Base-by-base conservation (phyloP, 2,329 filamentous ascomycete species). In the Pestalotiopsis sp. region DNA sequence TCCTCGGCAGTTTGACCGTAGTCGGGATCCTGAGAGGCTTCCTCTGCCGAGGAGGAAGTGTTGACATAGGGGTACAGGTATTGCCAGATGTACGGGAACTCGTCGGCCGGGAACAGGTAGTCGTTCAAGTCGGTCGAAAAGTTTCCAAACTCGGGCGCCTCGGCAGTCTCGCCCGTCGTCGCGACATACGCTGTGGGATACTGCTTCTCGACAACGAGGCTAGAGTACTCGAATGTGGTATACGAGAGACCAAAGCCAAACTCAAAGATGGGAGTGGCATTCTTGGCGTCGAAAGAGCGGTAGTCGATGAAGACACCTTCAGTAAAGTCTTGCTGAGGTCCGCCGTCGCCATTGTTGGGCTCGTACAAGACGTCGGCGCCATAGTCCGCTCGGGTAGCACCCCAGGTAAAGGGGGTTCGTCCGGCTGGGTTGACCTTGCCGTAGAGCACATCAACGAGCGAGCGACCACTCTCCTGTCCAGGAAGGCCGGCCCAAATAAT, bases 231-330 rank as follows among this genome's bases (percentile, higher is more conserved):
- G 76, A 97, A 95, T 2, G 86, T 93, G 1, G 93, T 94, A 85
- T 96, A 97, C 3, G 89, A 92, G 13, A 97, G 83, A 68, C 94
- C 94, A 75, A 87, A 92, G 7, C 93, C 93, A 73, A 96, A 97
- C 76, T 95, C 93, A 80, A 91, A 96, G 71, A 93, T 88, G 1
- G 93, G 92, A 1, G 88, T 87, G 66, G 88, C 85, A 73, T 88
- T 81, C n/a, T 80, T 79, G 75, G 86, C 84, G 81, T 97, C 93
- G 66, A 96, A 93, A 72, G 90, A 85, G 52, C 92, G 88, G 82
- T 94, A 94, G 80, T 96, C 93, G 76, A 97, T 94, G 79, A 95
- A 93, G 66, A 92, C 85, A 17, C 93, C 93, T 80, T 96, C 93
- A 6, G 84, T 83, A 76, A 94, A 97, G 74, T 93, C 87, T 52